Evolutionary conservation across 805 yeast genomes (phyloP).

Genomic region (Yarrowia hollandica): DNA sequence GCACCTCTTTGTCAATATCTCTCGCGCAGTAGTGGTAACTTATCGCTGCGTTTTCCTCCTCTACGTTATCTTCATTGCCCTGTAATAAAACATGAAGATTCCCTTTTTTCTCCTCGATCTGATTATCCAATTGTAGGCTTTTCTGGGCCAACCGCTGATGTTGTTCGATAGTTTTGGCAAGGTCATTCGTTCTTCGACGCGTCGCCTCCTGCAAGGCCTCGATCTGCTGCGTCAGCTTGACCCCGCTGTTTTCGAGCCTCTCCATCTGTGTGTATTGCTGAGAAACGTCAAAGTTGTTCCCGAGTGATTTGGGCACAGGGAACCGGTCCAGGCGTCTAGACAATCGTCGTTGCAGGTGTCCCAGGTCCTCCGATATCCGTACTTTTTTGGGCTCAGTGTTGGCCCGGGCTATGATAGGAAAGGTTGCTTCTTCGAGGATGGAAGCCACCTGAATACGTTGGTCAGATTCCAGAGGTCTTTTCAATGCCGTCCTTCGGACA

Average conservation of each 20-base stretch:
- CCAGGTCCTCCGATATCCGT: conserved; percentile 9
- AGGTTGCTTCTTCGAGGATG: conserved; percentile 10
- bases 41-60: not conserved
- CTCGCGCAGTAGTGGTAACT: conserved; percentile 1
- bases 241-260: not conserved
- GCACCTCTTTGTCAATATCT: not conserved
- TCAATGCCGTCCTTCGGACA: not conserved
- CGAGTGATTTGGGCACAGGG: conserved; percentile 4
- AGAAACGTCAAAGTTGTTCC: conserved; percentile 8
- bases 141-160: conserved; percentile 8
- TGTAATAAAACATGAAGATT: not conserved
- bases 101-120: not conserved
- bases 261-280: conserved; percentile 6
- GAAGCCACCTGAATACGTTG: not conserved
- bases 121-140: not conserved
- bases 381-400: conserved; percentile 8
- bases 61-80: not conserved
- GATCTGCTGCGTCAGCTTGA: not conserved
- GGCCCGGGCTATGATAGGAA: not conserved
- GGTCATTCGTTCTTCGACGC: conserved; percentile 2
- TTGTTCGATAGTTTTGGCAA: conserved; percentile 1
- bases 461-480: not conserved
- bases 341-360: conserved; percentile 4
- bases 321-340: conserved; percentile 2
- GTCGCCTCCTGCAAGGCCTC: conserved; percentile 8